Evolutionary conservation across 208 protist genomes (phyloP).

Genomic region (Trypanosoma scelopori): DNA sequence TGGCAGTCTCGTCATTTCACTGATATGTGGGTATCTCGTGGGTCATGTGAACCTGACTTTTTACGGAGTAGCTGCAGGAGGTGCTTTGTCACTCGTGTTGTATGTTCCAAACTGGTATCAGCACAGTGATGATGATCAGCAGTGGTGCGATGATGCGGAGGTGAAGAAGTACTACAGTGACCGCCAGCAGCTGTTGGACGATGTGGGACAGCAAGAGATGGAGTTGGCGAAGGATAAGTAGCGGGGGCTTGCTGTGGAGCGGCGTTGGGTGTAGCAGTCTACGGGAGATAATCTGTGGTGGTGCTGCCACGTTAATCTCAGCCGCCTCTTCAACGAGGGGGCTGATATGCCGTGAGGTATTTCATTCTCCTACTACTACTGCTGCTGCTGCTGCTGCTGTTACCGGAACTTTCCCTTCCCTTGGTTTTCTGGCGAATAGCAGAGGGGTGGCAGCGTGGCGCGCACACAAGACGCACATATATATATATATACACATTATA

Average conservation of each 20-base stretch:
- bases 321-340: too few species aligned
- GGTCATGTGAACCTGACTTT: conserved; percentile 58
- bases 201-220: conserved; percentile 3
- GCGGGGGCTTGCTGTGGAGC: background rate
- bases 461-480: too few species aligned
- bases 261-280: background rate
- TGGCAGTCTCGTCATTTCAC: conserved; percentile 46
- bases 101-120: conserved; percentile 85
- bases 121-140: conserved; percentile 46
- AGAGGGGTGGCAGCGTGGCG: too few species aligned
- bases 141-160: conserved; percentile 50
- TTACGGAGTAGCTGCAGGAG: conserved; percentile 32
- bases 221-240: background rate
- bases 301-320: too few species aligned
- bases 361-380: too few species aligned
- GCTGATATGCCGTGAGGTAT: too few species aligned
- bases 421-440: too few species aligned
- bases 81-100: conserved; percentile 41
- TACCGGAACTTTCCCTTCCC: too few species aligned
- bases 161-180: conserved; percentile 64
- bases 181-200: conserved; percentile 16
- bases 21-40: conserved; percentile 54
- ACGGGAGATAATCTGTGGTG: background rate
- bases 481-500: too few species aligned
- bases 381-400: too few species aligned